Base-by-base conservation (phyloP, 805 yeast species). In the Lachancea lanzarotensis region DNA sequence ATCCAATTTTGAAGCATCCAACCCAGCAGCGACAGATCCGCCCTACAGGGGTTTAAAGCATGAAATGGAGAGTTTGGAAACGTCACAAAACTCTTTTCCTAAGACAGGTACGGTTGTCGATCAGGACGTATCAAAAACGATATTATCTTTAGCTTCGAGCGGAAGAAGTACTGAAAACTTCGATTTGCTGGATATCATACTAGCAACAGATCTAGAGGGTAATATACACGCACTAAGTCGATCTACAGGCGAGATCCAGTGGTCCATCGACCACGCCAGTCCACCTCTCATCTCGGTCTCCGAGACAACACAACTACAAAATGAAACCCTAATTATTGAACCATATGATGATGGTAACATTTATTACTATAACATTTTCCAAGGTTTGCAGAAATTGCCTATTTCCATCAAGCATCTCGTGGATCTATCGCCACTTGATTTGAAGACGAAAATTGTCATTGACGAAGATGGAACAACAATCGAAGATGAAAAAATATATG, bases 171-270 rank as follows among this genome's bases (percentile, higher is more conserved):
- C 60, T 12, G 53, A 52, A 9, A 47, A 50, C 8, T 43, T 59
- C 15, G 35, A 46, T 2, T 34, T 83, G 6, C 67, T 85, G 0
- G 78, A 82, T 51, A 55, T 84, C 9, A 60, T 90, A 2, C 63
- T 89, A 3, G 79, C 86, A 0, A 78, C 90, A 11, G 95, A 90
- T 55, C 75, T 89, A 1, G 96, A 91, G 56, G 98, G 97, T 1
- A 81, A 84, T 25, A 62, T 90, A 9, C 93, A 88, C 59, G 96
- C 93, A 0, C 64, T 89, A 9, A 79, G 82, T 51, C 70, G 97
- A 48, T 70, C 76, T 40, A 78, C 84, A 0, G 98, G 98, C 1
- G 76, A 76, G 20, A 61, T 81, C 9, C 57, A 82, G 13, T 90
- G 98, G 98, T 73, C 88, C 0, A 63, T 89, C 2, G 75, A 78